Base-by-base conservation (phyloP, 805 yeast species). In the Ogataea wickerhamii region DNA sequence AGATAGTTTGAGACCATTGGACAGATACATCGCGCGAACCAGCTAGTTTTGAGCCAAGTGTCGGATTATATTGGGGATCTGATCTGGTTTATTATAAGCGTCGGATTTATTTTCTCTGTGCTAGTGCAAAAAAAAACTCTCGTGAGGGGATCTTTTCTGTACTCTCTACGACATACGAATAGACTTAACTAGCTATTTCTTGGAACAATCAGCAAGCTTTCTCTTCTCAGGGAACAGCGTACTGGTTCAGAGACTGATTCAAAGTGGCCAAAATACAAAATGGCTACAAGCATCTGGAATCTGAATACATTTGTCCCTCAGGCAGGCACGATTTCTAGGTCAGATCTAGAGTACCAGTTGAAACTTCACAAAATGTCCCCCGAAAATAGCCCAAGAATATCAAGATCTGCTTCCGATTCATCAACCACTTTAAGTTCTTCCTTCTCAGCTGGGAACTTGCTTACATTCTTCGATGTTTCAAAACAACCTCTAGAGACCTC, bases 401-500 rank as follows among this genome's bases (percentile, higher is more conserved):
- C 44, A 4, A 47, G 47, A 5, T 40, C 47, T 11, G 34, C 36
- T 16, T 44, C 50, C 3, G 48, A 43, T 27, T 34, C 46, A 18
- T 48, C 52, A n/a, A 44, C 48, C 5, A 35, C 41, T 16, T 34
- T 45, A 14, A 40, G 49, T 4, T 46, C 49, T 18, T 40, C 48
- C 18, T 38, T 44, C 23, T 48, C 52, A 10, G 32, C 47, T 5
- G 52, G 48, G 13, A 48, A 43, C 32, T 28, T 45, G 23, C 38
- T 45, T 11, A 41, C 40, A 3, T 41, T 36, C 8, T 8, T 32
- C 18, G 37, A 37, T n/a, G 38, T 20, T 18, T 41, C 35, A 17
- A 31, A 40, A n/a, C 38, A 33, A 11, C 31, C 22, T 24, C 28
- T 18, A 16, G 18, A 16, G 28, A 23, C n/a, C 13, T 29, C 28